Conservation (phyloP, 1,284 basidiomycete genomes). For the Pholiota adiposa region DNA sequence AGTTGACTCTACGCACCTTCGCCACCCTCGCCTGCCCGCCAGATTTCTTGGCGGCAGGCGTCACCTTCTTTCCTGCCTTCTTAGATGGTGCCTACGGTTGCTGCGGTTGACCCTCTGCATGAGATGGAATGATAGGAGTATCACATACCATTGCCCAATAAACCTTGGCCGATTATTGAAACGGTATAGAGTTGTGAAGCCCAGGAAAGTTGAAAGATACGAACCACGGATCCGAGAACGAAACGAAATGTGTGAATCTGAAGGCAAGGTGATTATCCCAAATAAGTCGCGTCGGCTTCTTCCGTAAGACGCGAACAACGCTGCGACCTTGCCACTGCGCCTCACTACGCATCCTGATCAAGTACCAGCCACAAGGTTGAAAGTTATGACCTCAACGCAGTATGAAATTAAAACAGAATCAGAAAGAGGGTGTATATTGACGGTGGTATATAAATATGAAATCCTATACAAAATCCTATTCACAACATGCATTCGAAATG, state of each 20-base stretch:
- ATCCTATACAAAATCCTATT: not conserved
- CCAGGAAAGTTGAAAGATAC: not conserved
- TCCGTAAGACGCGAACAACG: constrained; percentile 9
- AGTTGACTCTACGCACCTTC: constrained; percentile 54
- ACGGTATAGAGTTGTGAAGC: constrained; percentile 10
- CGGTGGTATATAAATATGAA: not conserved
- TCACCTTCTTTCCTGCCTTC: constrained; percentile 89
- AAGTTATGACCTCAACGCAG: too few species aligned
- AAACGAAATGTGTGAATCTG: constrained; percentile 6
- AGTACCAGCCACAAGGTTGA: too few species aligned
- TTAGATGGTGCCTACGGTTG: constrained; percentile 78
- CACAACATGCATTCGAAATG: not conserved
- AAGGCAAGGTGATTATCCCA: constrained; percentile 1
- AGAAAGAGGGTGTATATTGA: not conserved
- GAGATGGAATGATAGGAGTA: not conserved
- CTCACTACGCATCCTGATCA: too few species aligned
- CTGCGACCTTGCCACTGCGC: not conserved
- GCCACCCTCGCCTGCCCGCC: constrained; percentile 67
- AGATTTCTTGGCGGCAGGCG: constrained; percentile 67
- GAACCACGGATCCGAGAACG: constrained; percentile 3
- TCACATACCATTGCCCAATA: constrained; percentile 19
- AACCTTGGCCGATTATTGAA: constrained; percentile 8
- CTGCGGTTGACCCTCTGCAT: constrained; percentile 3
- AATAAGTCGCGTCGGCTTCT: constrained; percentile 19
- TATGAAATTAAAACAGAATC: not conserved